These are phyloP conservation scores for Nosema muscidifuracis DNA, from an alignment of 371 early-diverging fungal species.

Conservation along the genomic window DNA sequence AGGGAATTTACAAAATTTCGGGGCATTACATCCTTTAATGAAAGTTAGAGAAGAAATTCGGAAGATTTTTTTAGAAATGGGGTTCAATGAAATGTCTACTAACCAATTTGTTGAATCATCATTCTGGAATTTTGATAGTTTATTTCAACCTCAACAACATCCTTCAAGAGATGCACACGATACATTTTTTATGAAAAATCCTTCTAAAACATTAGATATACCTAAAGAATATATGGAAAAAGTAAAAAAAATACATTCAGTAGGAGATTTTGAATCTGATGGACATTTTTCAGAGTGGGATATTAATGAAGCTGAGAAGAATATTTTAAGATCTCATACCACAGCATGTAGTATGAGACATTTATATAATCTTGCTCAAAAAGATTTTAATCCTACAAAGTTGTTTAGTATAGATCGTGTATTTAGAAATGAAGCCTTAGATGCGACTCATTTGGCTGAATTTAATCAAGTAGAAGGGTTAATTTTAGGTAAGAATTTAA, in stretches of 20 bases:
- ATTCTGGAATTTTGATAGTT: constrained; percentile 99
- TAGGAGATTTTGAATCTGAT: constrained; percentile 88
- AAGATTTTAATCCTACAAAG: constrained; percentile 74
- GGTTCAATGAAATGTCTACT: constrained; percentile 97
- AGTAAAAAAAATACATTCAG: constrained; percentile 80
- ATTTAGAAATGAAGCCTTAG: constrained; percentile 95
- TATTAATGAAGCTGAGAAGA: constrained; percentile 81
- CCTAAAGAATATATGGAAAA: constrained; percentile 77
- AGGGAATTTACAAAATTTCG: constrained; percentile 74
- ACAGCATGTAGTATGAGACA: constrained; percentile 86
- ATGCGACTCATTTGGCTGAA: constrained; percentile 99
- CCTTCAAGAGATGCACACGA: constrained; percentile 97
- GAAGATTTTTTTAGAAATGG: constrained; percentile 94
- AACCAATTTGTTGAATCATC: constrained; percentile 92
- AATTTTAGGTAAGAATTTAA: constrained; percentile 85
- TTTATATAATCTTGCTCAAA: constrained; percentile 81
- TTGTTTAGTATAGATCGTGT: constrained; percentile 98
- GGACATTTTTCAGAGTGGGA: constrained; percentile 88
- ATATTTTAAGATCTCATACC: constrained; percentile 94
- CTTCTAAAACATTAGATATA: constrained; percentile 66
- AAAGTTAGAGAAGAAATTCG: constrained; percentile 97
- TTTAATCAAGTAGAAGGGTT: constrained; percentile 99
- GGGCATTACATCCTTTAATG: constrained; percentile 93
- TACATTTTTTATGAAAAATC: constrained; percentile 84
- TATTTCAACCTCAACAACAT: constrained; percentile 99